Evolutionary conservation across 129 eudicot species (phyloP), one percentile per base, ranked within the genome.

Genomic region (Flaveria linearis): DNA sequence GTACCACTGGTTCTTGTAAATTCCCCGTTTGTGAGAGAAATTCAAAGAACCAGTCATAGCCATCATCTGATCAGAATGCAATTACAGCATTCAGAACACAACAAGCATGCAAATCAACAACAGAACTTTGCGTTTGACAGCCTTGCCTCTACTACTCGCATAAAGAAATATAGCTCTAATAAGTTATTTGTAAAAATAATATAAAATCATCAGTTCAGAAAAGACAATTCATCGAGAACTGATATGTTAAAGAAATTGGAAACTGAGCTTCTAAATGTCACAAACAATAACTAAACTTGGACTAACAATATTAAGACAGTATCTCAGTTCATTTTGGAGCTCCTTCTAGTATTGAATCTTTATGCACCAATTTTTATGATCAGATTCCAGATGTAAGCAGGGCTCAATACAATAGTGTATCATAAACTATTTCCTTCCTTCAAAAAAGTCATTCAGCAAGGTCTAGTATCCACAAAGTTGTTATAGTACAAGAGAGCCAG

Each of bases 21-120:
- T 80, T 64, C 92, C 92, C 68, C 83, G 77, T 68, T 82, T 80
- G 50, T 72, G 87, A 76, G 91, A 90, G 51, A 85, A 66, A 70
- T 86, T 96, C 81, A 90, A 81, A 69, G 91, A 86, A 87, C 92
- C 88, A 75, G 90, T 71, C 72, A 80, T 78, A 63, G 86, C 84
- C 96, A 87, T 85, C 62, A 33, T 75, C 12, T 53, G 46, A 73
- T 41, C 39, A 80, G n/a, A 69, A 55, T 22, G 57, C 75, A 30
- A 62, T 61, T 62, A 63, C 62, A 55, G 50, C 60, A 63, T 57
- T 68, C 84, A 64, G 80, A 80, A 78, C 56, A 76, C 55, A 50
- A 63, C 51, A 63, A 79, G 14, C 56, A 57, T 47, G 60, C 75
- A 60, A 56, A 74, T 52, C 68, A 14, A 57, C 60, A 79, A 36